Evolutionary conservation across 768 basidiomycete genomes (phyloP), one percentile per base, ranked within the genome.

Genomic region (Porpolomopsis calyptriformis): DNA sequence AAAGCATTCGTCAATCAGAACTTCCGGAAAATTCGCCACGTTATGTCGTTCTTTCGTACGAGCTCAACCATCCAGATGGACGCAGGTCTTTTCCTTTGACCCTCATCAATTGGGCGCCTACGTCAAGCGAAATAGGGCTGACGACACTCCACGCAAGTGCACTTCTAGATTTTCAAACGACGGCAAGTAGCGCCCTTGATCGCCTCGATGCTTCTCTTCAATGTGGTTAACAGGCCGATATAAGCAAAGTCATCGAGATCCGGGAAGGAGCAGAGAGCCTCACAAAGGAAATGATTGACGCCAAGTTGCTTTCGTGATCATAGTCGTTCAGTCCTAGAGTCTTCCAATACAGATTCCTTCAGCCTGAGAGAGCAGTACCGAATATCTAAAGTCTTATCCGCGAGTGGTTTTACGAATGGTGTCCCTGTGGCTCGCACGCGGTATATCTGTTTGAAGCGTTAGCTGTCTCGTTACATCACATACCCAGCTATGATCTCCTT

Each of bases 71-170:
- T 60, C 59, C 59, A 7, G 91, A 94, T 56, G 91, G 90, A 2
- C 72, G 92, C 39, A 85, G 72, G 49, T 91, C 87, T 1, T 87
- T 82, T 54, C 91, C 91, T 1, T 69, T 96, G 9, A 79, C 88
- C 10, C 70, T 94, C 39, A 67, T 96, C 61, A 92, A 93, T 66
- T 96, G 91, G 91, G 76, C 78, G 20, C 92, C 90, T 14, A 72
- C 67, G 2, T 72, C 80, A 6, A 82, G 80, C 54, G 89, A 92
- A 60, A 89, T 76, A 24, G 74, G 78, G 22, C 67, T 88, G 53
- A 67, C 77, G 48, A 88, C 89, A 4, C 70, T 94, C 4, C 86
- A 96, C 54, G 90, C 90, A 2, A 89, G 85, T 51, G 83, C 82
- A 27, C 67, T 86, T 34, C 57, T 87, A 43, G 75, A 82, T 52